Conservation (phyloP, 108 stramenopile genomes). For the Chaetoceros muelleri region DNA sequence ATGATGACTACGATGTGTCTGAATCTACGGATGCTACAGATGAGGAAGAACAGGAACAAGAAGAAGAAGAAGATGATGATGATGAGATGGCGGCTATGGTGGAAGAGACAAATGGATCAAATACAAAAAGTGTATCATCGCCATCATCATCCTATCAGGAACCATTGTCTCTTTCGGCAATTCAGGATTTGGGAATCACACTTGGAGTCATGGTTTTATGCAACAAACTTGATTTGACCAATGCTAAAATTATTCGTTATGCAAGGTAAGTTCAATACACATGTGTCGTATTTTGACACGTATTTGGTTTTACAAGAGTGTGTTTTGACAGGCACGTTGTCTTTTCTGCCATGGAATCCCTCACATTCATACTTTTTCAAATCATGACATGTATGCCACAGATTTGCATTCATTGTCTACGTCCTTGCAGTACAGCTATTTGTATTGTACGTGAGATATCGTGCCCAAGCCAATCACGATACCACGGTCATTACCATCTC, state of each 20-base stretch:
- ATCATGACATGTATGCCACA: constrained; percentile 9
- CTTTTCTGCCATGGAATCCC: neutral
- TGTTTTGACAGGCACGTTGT: no score
- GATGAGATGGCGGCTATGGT: no score
- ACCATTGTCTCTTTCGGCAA: neutral
- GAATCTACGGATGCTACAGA: no score
- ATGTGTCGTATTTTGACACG: no score
- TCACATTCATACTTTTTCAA: neutral
- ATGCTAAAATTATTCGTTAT: constrained; percentile 3
- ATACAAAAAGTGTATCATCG: no score
- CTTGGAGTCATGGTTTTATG: neutral
- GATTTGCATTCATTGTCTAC: constrained; percentile 46
- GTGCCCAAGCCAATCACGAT: constrained; percentile 48
- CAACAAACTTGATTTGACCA: neutral
- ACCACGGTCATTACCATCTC: constrained; percentile 38
- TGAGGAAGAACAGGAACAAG: no score
- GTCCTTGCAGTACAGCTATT: constrained; percentile 45
- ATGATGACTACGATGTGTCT: no score
- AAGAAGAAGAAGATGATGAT: no score
- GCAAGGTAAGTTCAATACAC: constrained; percentile 3
- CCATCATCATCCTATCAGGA: no score
- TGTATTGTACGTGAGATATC: constrained; percentile 51
- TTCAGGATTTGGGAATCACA: neutral
- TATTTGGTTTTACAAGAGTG: no score
- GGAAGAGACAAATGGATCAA: no score